Evolutionary conservation across 2,329 filamentous ascomycete genomes (phyloP), one percentile per base, ranked within the genome.

Genomic region (Pseudocercospora cruenta): DNA sequence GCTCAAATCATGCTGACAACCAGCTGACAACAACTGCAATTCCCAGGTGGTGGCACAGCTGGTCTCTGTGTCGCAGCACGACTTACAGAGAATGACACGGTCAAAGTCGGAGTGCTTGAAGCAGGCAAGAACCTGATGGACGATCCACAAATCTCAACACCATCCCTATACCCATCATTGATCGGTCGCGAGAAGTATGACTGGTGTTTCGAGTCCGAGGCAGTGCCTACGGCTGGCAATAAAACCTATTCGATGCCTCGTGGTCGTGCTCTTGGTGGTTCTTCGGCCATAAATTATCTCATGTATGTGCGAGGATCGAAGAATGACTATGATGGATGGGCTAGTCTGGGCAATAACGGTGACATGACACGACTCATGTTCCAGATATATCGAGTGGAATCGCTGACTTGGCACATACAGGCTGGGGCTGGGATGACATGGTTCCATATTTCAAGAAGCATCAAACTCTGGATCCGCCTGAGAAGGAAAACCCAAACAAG

Each of bases 231-330:
- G 36, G 73, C 72, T 3, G 69, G 71, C 2, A 68, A 69, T 22
- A 77, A 76, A 60, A 71, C 63, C 1, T 74, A 74, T 60, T 69
- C 70, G 8, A 72, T 72, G 70, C 76, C 78, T 3, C 72, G 79
- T 21, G 80, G 80, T 3, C 78, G 77, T 51, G 72, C 76, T 0
- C 71, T 82, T 1, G 80, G 80, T 16, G 79, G 80, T 0, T 76
- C 74, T 21, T 66, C 59, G 19, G 79, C 75, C 0, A 80, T 82
- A 51, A 82, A 82, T 62, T 79, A 79, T 60, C 53, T 76, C 8
- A 76, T 77, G 70, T 74, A 77, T 63, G 73, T 78, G 21, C 72
- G 75, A n/a, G 77, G 74, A 2, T 72, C 72, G 6, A 72, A 68
- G 43, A 70, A 62, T 2, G 77, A 78, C 65, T 78, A 79, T 51